Base-by-base conservation (phyloP, 768 basidiomycete genomes). In the Amanita pseudoporphyria region DNA sequence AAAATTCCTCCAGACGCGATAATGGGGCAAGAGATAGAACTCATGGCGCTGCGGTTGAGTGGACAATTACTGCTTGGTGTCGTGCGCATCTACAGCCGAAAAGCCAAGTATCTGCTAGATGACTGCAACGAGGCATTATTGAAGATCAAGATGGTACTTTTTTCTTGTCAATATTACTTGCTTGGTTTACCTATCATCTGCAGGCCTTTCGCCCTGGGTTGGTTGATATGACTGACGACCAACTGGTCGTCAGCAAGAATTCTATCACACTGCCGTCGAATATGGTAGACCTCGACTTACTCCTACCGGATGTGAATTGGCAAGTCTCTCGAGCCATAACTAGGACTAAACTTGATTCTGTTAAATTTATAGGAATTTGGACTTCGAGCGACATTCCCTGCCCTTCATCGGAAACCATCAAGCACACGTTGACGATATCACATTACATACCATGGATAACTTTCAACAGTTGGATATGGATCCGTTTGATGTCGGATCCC, bases 11-110 rank as follows among this genome's bases (percentile, higher is more conserved):
- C 9, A 86, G 92, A 82, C 58, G 93, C 92, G 16, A 99, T 98
- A 61, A 84, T 97, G 76, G 87, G 83, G 16, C 87, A 94, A 66
- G 92, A 96, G 63, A 76, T 88, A 42, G 92, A 90, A 62, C 67
- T 88, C 40, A 94, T 97, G 83, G 93, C 95, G 2, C 82, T 98
- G 22, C 84, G 96, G 43, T 72, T 98, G n/a, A 96, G 91, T 38
- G 96, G 96, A 5, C 96, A 98, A 58, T 74, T 99, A 41, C 78
- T 99, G 48, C 79, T 99, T 37, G 96, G 96, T 57, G 95, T 99
- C 40, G 92, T 95, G 47, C 79, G 96, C 49, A 98, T 99, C 60
- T 99, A 99, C 67, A 93, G 91, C 60, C 77, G 95, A 38, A 99
- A 99, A 64, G 93, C 94, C 14, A 96, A 97, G 62, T 99, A 99